These are phyloP conservation scores for Aspergillus hancockii DNA, from an alignment of 495 filamentous ascomycete genomes.

Conservation along the genomic window DNA sequence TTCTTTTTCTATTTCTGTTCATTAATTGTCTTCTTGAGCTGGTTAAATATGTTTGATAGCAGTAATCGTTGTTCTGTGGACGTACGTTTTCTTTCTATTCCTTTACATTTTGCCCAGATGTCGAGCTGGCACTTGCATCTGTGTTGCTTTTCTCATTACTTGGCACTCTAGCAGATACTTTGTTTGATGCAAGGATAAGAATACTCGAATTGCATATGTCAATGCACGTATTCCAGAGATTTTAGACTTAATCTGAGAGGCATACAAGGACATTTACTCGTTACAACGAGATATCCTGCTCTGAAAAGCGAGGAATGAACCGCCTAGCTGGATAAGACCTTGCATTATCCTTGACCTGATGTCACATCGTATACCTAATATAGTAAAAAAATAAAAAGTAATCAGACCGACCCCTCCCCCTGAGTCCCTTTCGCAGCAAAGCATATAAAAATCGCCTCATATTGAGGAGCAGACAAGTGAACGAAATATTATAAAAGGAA, in stretches of 20 bases:
- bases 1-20: conserved; percentile 5
- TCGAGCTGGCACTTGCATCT: conserved; percentile 10
- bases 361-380: conserved; percentile 1
- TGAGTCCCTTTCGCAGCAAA: neutral
- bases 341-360: neutral
- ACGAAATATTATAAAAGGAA: conserved; percentile 1
- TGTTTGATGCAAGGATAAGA: conserved; percentile 2
- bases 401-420: neutral
- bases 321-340: neutral
- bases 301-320: neutral
- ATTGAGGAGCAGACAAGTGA: neutral
- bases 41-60: neutral
- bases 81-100: neutral
- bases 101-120: neutral
- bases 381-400: neutral
- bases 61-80: neutral
- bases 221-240: neutral
- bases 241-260: neutral
- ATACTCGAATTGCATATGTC: neutral
- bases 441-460: neutral
- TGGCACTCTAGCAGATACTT: neutral
- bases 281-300: neutral
- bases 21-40: neutral
- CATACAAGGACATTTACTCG: neutral
- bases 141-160: neutral